phyloP scores from a whole-genome alignment of 1,139 yeast genomes.

The Trichomonascaceae sp. region DNA sequence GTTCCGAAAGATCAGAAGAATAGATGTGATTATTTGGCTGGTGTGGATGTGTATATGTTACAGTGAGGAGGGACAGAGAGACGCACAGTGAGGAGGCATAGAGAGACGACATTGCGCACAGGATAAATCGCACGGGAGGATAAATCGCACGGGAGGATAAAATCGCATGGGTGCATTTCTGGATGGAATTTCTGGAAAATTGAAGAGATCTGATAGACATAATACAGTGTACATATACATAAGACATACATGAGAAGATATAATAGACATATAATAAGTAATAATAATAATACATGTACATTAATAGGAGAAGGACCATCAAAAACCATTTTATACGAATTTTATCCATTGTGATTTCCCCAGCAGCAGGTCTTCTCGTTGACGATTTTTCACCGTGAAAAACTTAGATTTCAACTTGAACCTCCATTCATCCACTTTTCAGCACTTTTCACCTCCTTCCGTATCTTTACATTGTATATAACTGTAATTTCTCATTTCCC shows the following conservation, averaged over 20 bases:
- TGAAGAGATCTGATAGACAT: neutral
- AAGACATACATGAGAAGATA: neutral
- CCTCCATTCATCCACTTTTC: neutral
- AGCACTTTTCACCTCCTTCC: neutral
- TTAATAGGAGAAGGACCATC: too few species aligned
- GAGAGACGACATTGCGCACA: too few species aligned
- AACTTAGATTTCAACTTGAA: too few species aligned
- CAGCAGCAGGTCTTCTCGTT: too few species aligned
- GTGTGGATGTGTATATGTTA: neutral
- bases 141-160: neutral
- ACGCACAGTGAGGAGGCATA: too few species aligned
- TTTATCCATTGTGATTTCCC: too few species aligned
- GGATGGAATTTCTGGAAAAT: neutral
- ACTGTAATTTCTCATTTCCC: neutral
- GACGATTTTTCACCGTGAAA: too few species aligned
- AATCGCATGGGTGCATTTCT: too few species aligned
- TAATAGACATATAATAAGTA: too few species aligned
- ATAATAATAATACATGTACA: too few species aligned
- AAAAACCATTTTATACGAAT: too few species aligned
- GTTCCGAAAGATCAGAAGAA: constrained; percentile 6
- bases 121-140: neutral
- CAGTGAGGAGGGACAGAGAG: neutral
- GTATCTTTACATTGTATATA: too few species aligned
- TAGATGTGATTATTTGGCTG: constrained; percentile 3
- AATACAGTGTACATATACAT: neutral